Evolutionary conservation across 2,329 filamentous ascomycete species (phyloP).

Genomic region (Lachnellula subtilissima): DNA sequence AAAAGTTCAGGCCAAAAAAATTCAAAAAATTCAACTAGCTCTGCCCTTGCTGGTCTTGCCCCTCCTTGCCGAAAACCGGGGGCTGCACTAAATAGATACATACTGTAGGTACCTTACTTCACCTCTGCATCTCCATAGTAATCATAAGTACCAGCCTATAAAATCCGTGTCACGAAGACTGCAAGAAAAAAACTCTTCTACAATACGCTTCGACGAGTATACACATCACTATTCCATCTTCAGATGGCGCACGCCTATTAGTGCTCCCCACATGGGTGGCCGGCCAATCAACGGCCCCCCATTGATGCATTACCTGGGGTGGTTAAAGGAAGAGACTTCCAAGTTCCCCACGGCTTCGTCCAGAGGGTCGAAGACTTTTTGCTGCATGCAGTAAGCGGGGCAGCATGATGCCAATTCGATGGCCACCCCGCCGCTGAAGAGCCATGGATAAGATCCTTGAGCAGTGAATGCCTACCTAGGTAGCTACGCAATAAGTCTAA

Average conservation of each 20-base stretch:
- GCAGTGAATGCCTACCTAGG: not conserved
- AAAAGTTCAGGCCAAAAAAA: not conserved
- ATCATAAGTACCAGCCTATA: not conserved
- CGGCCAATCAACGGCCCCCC: not conserved
- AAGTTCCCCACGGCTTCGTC: not conserved
- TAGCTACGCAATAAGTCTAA: not conserved
- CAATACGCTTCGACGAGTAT: not conserved
- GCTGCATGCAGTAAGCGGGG: constrained; percentile 4
- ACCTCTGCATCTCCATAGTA: not conserved
- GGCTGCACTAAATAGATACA: not conserved
- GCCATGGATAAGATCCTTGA: not conserved
- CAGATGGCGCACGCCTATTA: not conserved
- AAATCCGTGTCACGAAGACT: not conserved
- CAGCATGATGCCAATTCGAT: not conserved
- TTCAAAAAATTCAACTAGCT: not conserved
- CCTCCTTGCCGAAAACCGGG: not conserved
- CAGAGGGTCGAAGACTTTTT: not conserved
- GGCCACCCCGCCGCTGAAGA: not conserved
- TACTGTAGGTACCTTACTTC: not conserved
- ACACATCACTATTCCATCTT: constrained; percentile 2
- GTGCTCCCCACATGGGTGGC: not conserved
- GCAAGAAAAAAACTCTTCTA: not conserved
- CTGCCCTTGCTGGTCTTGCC: not conserved
- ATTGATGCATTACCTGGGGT: not conserved
- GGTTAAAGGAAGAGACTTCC: constrained; percentile 1